Percentiles rank a stretch among this genome's conserved stretches.
Conservation (phyloP, 202 grass and related monocot genomes). For the Eragrostis tef region DNA sequence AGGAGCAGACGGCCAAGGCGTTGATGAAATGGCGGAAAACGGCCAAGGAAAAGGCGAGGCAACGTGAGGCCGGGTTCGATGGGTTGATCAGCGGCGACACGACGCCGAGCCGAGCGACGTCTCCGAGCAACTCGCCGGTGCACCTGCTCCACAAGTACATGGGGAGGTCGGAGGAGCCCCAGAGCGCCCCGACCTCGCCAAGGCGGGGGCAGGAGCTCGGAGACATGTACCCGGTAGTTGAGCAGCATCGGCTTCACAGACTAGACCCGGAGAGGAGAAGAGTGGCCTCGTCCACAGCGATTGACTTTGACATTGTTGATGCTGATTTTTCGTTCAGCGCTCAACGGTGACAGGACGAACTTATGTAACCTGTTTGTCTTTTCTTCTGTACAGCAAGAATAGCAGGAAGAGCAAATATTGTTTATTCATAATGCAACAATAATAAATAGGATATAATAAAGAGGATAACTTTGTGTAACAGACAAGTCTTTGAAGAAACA, state of each 20-base stretch:
- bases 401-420: slow-evolving; percentile 25
- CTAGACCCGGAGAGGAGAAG: slow-evolving; percentile 31
- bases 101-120: slow-evolving; percentile 38
- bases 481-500: slow-evolving; percentile 6
- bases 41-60: slow-evolving; percentile 63
- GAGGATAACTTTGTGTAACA: slow-evolving; percentile 10
- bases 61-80: slow-evolving; percentile 40
- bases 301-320: slow-evolving; percentile 18
- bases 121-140: slow-evolving; percentile 37
- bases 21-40: slow-evolving; percentile 59
- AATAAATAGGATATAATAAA: slow-evolving; percentile 22
- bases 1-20: slow-evolving; percentile 66
- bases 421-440: slow-evolving; percentile 31
- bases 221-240: slow-evolving; percentile 41
- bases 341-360: slow-evolving; percentile 23
- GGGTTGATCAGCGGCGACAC: slow-evolving; percentile 36
- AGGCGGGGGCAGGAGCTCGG: not conserved
- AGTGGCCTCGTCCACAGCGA: not conserved
- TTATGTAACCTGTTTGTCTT: not conserved
- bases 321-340: slow-evolving; percentile 59
- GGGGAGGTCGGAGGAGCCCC: slow-evolving; percentile 30
- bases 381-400: slow-evolving; percentile 39
- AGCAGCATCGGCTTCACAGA: slow-evolving; percentile 12
- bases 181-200: slow-evolving; percentile 42
- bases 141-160: slow-evolving; percentile 59